Percentiles rank a stretch among this genome's conserved stretches.
Conservation (phyloP, 1,284 basidiomycete genomes). For the Leccinum pachyderme region DNA sequence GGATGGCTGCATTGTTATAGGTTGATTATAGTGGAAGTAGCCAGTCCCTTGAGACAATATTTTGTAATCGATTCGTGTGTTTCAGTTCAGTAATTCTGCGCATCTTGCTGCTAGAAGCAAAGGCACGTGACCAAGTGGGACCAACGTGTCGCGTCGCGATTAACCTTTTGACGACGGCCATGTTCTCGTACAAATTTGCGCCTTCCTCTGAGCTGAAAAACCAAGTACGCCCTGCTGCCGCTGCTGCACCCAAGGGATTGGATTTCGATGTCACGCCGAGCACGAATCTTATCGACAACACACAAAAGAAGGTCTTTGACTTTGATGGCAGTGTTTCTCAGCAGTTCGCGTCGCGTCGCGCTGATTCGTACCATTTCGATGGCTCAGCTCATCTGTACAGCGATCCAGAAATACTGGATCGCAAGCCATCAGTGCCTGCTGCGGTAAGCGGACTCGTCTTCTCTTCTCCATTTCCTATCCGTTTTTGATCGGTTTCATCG, state of each 20-base stretch:
- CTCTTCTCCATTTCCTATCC: not conserved
- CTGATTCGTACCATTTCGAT: slow-evolving; percentile 13
- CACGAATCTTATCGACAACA: slow-evolving; percentile 8
- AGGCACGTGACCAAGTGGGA: too few species aligned
- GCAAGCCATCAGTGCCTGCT: slow-evolving; percentile 1
- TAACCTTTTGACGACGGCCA: slow-evolving; percentile 1
- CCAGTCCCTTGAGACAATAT: too few species aligned
- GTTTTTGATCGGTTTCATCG: not conserved
- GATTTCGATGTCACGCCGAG: slow-evolving; percentile 8
- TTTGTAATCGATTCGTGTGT: too few species aligned
- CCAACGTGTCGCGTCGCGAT: not conserved
- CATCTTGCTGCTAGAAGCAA: too few species aligned
- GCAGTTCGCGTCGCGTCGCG: slow-evolving; percentile 8
- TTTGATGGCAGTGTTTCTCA: slow-evolving; percentile 14
- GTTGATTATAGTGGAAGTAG: too few species aligned
- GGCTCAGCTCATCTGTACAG: slow-evolving; percentile 6
- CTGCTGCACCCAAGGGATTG: slow-evolving; percentile 7
- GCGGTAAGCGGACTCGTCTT: slow-evolving; percentile 8
- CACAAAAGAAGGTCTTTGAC: not conserved
- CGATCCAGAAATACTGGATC: slow-evolving; percentile 2
- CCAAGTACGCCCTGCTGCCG: slow-evolving; percentile 3
- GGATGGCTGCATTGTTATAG: too few species aligned
- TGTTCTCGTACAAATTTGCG: slow-evolving; percentile 24
- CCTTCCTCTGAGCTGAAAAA: slow-evolving; percentile 11
- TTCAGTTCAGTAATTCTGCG: too few species aligned